These are phyloP conservation scores for Oenanthe javanica DNA, from an alignment of 140 eudicot species.

Conservation along the genomic window DNA sequence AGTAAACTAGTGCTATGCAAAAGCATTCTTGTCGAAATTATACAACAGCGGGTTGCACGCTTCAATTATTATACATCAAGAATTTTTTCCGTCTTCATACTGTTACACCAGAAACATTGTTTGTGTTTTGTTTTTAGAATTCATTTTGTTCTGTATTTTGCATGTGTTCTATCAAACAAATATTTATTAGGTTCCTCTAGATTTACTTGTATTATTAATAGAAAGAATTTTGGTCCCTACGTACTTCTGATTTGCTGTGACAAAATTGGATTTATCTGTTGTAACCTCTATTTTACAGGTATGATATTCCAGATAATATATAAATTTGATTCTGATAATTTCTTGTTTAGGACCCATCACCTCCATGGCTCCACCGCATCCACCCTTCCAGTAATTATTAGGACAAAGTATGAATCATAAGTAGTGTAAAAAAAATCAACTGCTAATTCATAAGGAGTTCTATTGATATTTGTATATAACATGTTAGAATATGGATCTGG, in stretches of 20 bases:
- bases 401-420: not conserved
- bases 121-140: not conserved
- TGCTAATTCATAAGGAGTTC: not conserved
- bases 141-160: not conserved
- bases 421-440: not conserved
- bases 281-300: not conserved
- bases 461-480: not conserved
- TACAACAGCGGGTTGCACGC: not conserved
- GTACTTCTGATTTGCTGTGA: not conserved
- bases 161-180: not conserved
- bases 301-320: not conserved
- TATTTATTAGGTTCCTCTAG: not conserved
- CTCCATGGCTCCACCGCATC: not conserved
- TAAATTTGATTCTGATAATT: not conserved
- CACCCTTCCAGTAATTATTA: not conserved
- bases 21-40: not conserved
- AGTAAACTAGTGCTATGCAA: not conserved
- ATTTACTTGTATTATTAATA: not conserved
- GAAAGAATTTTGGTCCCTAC: not conserved
- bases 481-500: constrained; percentile 7
- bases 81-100: not conserved
- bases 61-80: not conserved
- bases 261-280: not conserved
- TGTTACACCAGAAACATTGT: not conserved
- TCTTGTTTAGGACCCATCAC: not conserved